Evolutionary conservation across 768 basidiomycete genomes (phyloP), one percentile per base, ranked within the genome.

Genomic region (Leccinum obscurum): DNA sequence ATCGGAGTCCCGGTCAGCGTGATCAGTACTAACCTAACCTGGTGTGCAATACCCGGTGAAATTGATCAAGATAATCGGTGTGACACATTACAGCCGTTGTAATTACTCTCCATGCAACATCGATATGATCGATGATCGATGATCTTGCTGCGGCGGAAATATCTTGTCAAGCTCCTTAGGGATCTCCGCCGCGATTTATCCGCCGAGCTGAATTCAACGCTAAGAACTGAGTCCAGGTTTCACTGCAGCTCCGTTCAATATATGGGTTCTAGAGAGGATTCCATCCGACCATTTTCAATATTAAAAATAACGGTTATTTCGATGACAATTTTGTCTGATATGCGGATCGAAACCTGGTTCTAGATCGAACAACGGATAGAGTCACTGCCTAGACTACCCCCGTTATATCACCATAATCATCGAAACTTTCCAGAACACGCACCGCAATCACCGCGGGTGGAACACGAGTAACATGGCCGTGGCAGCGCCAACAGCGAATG

Each of bases 401-500:
- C 9, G 35, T 65, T 26, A 62, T 61, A 34, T 26, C 20, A 34
- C 20, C 3, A 8, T 34, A 24, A 49, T 37, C 49, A 24, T 22
- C 17, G 22, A 10, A 9, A 51, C 17, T 6, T 20, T 34, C 20
- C 14, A 24, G 20, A 51, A 10, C 39, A 63, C 66, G 34, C 51
- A 69, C 7, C 30, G n/a, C 46, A 2, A 58, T 77, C 68, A 78
- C 37, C 69, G 68, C 53, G 70, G 68, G 24, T 76, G 76, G 51
- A 65, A 61, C 32, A 74, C 52, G n/a, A 76, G 26, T 13, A 76
- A 52, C n/a, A 72, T 39, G 32, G 70, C 74, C 55, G 74, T 75
- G n/a, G 76, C 71, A 35, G 74, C 75, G 28, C 84, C 84, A n/a
- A 72, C 72, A 26, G 72, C 71, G 64, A 85, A 80, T 2, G 73